These are phyloP conservation scores for Globisporangium yorkense DNA, from an alignment of 352 stramenopile genomes.

Conservation along the genomic window DNA sequence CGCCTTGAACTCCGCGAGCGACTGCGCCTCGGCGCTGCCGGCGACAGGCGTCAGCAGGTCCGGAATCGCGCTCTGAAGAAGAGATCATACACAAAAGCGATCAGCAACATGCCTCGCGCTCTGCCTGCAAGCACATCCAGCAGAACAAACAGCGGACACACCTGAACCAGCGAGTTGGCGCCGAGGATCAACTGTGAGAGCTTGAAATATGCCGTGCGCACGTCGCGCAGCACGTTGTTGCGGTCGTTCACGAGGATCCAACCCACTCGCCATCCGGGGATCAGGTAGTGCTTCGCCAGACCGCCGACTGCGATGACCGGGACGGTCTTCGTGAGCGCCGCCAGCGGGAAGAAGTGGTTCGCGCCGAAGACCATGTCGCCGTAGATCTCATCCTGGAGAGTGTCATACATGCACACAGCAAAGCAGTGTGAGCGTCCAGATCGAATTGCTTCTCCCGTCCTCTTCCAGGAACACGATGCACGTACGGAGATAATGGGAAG, in stretches of 20 bases:
- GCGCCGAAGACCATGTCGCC: slow-evolving; percentile 77
- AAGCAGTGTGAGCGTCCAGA: no score
- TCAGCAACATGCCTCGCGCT: no score
- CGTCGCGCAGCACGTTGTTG: slow-evolving; percentile 62
- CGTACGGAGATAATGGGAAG: slow-evolving; percentile 93
- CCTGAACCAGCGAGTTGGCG: slow-evolving; percentile 86
- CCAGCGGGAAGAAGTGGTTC: slow-evolving; percentile 81
- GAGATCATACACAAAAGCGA: not conserved
- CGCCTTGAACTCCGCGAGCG: slow-evolving; percentile 76
- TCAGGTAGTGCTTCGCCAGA: slow-evolving; percentile 95
- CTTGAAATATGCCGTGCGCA: slow-evolving; percentile 87
- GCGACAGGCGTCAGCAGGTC: slow-evolving; percentile 67
- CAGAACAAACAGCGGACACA: not conserved
- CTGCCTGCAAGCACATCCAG: no score
- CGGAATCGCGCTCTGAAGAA: slow-evolving; percentile 54
- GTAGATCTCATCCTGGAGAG: slow-evolving; percentile 71
- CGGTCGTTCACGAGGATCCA: slow-evolving; percentile 95
- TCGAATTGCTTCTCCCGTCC: no score
- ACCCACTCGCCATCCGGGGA: slow-evolving; percentile 94
- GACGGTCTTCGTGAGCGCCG: slow-evolving; percentile 69
- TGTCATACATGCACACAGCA: not conserved
- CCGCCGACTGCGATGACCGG: slow-evolving; percentile 76
- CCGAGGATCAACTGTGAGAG: slow-evolving; percentile 93
- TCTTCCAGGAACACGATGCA: slow-evolving; percentile 16
- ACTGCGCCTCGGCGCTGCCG: slow-evolving; percentile 50